phyloP scores from a whole-genome alignment of 768 basidiomycete species.

The Podaxis sp. region DNA sequence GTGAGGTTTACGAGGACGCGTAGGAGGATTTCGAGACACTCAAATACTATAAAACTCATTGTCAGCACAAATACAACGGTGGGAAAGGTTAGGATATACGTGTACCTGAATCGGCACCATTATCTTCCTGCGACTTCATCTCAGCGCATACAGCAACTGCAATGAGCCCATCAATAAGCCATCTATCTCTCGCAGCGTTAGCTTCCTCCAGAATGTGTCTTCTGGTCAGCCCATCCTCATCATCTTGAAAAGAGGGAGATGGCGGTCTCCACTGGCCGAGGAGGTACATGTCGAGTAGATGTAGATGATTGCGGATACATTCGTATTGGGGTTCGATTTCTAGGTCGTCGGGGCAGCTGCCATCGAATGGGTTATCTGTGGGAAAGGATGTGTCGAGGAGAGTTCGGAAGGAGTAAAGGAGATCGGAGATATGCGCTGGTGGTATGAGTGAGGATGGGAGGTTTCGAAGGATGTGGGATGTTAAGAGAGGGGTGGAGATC shows the following conservation, averaged over 20 bases:
- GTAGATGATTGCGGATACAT: constrained; percentile 55
- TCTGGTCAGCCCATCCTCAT: constrained; percentile 11
- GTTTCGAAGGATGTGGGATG: constrained; percentile 47
- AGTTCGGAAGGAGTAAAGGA: constrained; percentile 31
- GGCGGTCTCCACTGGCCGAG: constrained; percentile 51
- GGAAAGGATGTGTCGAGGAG: constrained; percentile 37
- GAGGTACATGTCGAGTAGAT: constrained; percentile 62
- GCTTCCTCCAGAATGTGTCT: constrained; percentile 24
- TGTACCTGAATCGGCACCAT: constrained; percentile 22
- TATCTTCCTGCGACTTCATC: constrained; percentile 23
- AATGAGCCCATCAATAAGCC: constrained; percentile 49
- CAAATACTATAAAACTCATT: constrained; percentile 31
- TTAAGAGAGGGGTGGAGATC: constrained; percentile 56
- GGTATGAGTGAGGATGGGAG: constrained; percentile 47
- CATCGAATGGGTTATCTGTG: constrained; percentile 33
- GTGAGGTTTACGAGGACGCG: constrained; percentile 74
- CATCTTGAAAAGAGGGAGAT: constrained; percentile 11
- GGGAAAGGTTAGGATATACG: constrained; percentile 8
- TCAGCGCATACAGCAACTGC: constrained; percentile 53
- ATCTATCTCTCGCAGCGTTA: constrained; percentile 38
- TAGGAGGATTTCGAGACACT: constrained; percentile 56
- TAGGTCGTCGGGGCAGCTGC: constrained; percentile 23
- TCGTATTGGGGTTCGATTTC: constrained; percentile 27
- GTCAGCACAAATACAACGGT: not conserved
- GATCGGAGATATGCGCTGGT: constrained; percentile 30